These are phyloP conservation scores for Saturnispora sekii DNA, from an alignment of 805 yeast species.

Conservation along the genomic window DNA sequence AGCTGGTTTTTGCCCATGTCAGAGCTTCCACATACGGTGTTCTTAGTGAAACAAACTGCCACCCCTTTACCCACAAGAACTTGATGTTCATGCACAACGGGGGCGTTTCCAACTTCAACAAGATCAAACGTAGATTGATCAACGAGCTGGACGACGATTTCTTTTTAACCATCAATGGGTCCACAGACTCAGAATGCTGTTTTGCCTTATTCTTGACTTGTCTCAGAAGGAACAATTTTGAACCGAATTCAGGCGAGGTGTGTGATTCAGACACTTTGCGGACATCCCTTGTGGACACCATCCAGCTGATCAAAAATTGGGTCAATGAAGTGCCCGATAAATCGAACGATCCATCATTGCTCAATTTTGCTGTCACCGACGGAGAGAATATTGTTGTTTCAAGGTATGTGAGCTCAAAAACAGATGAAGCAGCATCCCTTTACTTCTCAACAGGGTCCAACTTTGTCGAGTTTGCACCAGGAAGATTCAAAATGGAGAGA, in stretches of 20 bases:
- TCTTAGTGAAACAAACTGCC: constrained; percentile 90
- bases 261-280: constrained; percentile 46
- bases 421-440: constrained; percentile 93
- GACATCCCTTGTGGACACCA: constrained; percentile 61
- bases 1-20: constrained; percentile 87
- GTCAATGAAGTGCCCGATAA: constrained; percentile 43
- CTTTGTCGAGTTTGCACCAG: constrained; percentile 83
- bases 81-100: constrained; percentile 98
- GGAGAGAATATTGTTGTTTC: constrained; percentile 80
- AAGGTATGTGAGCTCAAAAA: constrained; percentile 77
- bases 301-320: constrained; percentile 72
- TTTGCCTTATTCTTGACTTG: constrained; percentile 83
- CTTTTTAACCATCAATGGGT: constrained; percentile 76
- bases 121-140: constrained; percentile 64
- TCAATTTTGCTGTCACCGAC: constrained; percentile 93
- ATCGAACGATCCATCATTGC: constrained; percentile 61
- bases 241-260: constrained; percentile 36
- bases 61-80: constrained; percentile 82
- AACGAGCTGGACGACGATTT: constrained; percentile 71
- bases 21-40: constrained; percentile 95
- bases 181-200: constrained; percentile 93
- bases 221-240: constrained; percentile 62
- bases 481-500: constrained; percentile 90
- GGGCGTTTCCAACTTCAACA: constrained; percentile 62
- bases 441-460: constrained; percentile 91